Evolutionary conservation across 768 basidiomycete genomes (phyloP), one percentile per base, ranked within the genome.

Genomic region (Mycena leptocephala): DNA sequence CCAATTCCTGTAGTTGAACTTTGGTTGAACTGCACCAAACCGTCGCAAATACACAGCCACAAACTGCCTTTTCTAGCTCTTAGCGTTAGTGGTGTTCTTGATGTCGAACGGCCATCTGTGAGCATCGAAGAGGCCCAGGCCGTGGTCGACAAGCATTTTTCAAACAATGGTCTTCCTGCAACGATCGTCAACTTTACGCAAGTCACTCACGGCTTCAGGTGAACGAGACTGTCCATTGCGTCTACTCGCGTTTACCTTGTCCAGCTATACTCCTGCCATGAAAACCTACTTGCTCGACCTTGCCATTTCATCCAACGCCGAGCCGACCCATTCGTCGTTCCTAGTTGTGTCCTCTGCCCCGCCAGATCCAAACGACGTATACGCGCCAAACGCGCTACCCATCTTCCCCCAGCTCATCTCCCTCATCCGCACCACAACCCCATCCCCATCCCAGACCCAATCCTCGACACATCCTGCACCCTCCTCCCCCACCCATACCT

Each of bases 401-500:
- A 78, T 85, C 8, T 84, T 89, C 62, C 82, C 86, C 43, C 72
- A 80, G 55, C 84, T 92, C 53, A 84, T 91, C 67, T 68, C 82
- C 37, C 83, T 83, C 59, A 89, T 93, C 69, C 85, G 86, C 43
- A 79, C 80, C 5, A 83, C 46, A 90, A 92, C 9, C 84, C 85
- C 22, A 87, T 93, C 58, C 92, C 93, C 7, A 84, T 92, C 39
- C 85, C 89, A 11, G 81, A 84, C 35, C 86, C 89, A 11, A 86
- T 87, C 11, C 86, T 93, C 48, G 91, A 93, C 76, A 84, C 84
- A 3, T 87, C 90, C 13, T 85, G 87, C 13, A 67, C 79, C 5
- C 74, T 89, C 35, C 79, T 91, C 24, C 90, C 92, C 6, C 89
- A 86, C 81, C 85, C 87, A 43, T 92, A 89, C 82, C 85, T 93